Base-by-base conservation (phyloP, 164 flowering plant genomes). In the Berberis thunbergii region DNA sequence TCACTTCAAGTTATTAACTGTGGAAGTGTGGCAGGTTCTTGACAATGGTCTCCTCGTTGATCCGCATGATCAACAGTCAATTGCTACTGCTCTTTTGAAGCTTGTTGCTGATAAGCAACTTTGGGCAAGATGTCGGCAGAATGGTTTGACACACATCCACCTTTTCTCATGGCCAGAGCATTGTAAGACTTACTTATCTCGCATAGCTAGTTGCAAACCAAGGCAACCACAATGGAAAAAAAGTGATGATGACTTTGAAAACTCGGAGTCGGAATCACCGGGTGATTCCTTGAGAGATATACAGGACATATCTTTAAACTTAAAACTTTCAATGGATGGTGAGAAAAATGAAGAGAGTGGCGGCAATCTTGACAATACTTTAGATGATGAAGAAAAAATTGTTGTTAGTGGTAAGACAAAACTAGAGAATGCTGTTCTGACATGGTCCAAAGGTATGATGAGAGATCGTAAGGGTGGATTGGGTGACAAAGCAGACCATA, bases 91-190 rank as follows among this genome's bases (percentile, higher is more conserved):
- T 62, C 91, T 95, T 64, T 75, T 89, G 63, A 91, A 91, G 79
- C 96, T 95, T 73, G 98, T 93, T 58, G 86, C 95, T 0, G 91
- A 90, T 63, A 90, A 93, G 78, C 94, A 93, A 40, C 91, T 90
- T 41, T 93, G 98, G 98, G 77, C 90, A 44, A 86, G 60, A 74
- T 93, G 98, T 68, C 73, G 92, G 49, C 89, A 84, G 63, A 86
- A 88, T 75, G 98, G 97, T n/a, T 74, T 90, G 76, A 90, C 84
- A 68, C 90, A 90, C 56, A 88, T 93, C 72, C 98, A 93, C 75
- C 86, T 90, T 43, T 93, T 83, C 64, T 93, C 97, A 61, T 93
- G 98, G 98, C 96, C 97, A n/a, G 98, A 88, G 80, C 98, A 93
- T 71, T 93, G 98, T 73, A 88, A 82, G 76, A 82, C 87, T 38